Evolutionary conservation across 768 basidiomycete species (phyloP), one percentile per base, ranked within the genome.

Genomic region (Trametes sanguinea): DNA sequence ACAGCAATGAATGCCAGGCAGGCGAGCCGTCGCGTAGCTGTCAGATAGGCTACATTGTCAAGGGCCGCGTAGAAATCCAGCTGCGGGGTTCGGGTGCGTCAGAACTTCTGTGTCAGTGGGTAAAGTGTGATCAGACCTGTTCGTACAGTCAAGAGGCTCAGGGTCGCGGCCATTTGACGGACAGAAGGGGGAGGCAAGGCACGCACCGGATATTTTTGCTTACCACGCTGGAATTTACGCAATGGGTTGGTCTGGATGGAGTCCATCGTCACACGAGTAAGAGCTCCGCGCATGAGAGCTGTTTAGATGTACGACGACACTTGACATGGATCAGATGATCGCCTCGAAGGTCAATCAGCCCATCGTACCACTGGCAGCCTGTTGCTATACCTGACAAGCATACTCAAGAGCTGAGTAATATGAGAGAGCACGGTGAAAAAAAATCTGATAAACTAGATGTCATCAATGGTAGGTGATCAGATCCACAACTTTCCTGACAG

Each of bases 21-120:
- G 22, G 3, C 42, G 33, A 50, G 30, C 11, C 32, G 61, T 35
- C 56, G 44, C 8, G 43, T 11, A 39, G 43, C 43, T 62, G 61
- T 62, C 61, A 62, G 43, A 46, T 62, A 62, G 55, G 11, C 61
- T 62, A 32, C 44, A 45, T 51, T 30, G 55, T 33, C 61, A 35
- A 43, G 43, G 51, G 50, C 48, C 14, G n/a, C 33, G 42, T 33
- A 45, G 42, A 5, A n/a, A 13, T 33, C n/a, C 10, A 7, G 35
- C 40, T 27, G 29, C 57, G 57, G 42, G 50, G n/a, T 35, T 46
- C 45, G 37, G 11, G 9, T 35, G 50, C 32, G 16, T 16, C 39
- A 14, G 39, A 50, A 51, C 14, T 9, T 7, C 17, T 6, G 2
- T 9, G 16, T 14, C 27, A 17, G 48, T 29, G 48, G 42, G 42